Conservation (phyloP, 805 yeast genomes). For the Starmerella tilneyi region DNA sequence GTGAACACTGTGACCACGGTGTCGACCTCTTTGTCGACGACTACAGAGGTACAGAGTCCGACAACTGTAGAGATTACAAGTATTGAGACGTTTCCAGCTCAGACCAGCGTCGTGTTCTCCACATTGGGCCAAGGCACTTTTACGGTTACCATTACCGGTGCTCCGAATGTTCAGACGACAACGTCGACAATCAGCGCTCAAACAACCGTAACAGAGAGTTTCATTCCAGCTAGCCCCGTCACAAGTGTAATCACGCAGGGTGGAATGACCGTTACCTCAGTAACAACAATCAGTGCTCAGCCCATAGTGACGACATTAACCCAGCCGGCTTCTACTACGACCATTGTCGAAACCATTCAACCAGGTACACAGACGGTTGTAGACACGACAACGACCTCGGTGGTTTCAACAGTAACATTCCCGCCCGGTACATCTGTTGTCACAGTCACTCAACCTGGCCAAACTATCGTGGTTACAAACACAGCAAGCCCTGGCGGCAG, state of each 20-base stretch:
- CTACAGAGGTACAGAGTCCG: not conserved
- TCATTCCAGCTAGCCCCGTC: conserved; percentile 11
- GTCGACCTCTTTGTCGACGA: not conserved
- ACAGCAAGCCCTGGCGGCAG: conserved; percentile 7
- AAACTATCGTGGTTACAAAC: conserved; percentile 9
- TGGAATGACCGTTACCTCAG: conserved; percentile 7
- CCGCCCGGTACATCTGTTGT: not conserved
- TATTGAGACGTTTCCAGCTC: conserved; percentile 6
- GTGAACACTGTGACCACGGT: not conserved
- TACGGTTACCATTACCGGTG: conserved; percentile 11
- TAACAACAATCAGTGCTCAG: conserved; percentile 13
- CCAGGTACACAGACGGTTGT: conserved; percentile 17
- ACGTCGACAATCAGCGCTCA: conserved; percentile 10
- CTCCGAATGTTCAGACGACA: conserved; percentile 3
- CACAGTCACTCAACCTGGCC: conserved; percentile 2
- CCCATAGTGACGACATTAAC: conserved; percentile 1
- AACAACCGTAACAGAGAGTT: not conserved
- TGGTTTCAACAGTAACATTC: conserved; percentile 3
- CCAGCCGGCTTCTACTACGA: conserved; percentile 7
- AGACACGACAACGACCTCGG: not conserved
- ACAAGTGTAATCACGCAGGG: conserved; percentile 9
- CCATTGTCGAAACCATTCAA: conserved; percentile 9
- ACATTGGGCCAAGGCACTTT: conserved; percentile 14
- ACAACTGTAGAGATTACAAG: conserved; percentile 5
- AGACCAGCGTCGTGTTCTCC: conserved; percentile 12